These are phyloP conservation scores for Solanum virginianum DNA, from an alignment of 257 asterid genomes.

Conservation along the genomic window DNA sequence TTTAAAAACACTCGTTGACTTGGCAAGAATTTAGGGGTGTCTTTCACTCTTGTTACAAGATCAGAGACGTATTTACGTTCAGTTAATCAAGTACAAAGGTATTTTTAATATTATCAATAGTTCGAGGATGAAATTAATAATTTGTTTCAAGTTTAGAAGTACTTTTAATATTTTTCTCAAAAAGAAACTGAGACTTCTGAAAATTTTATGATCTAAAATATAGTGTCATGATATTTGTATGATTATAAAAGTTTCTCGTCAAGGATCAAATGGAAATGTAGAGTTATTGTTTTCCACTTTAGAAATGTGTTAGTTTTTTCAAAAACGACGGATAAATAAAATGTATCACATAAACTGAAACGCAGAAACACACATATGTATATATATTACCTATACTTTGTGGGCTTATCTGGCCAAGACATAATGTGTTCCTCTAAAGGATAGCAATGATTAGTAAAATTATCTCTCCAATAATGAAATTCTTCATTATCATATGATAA, in stretches of 20 bases:
- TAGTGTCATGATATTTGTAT: background rate
- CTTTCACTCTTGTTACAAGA: too few species aligned
- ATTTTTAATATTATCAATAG: too few species aligned
- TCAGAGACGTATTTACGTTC: too few species aligned
- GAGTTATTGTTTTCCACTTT: background rate
- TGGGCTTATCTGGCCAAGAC: constrained; percentile 49
- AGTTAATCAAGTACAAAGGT: too few species aligned
- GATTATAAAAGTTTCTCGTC: background rate
- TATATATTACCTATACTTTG: background rate
- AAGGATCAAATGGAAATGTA: background rate
- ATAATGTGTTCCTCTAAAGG: constrained; percentile 42
- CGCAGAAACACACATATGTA: too few species aligned
- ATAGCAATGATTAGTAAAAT: constrained; percentile 30
- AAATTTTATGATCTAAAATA: background rate
- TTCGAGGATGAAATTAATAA: too few species aligned
- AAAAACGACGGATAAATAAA: background rate
- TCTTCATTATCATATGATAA: constrained; percentile 4
- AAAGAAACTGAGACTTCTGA: background rate
- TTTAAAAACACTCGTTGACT: too few species aligned
- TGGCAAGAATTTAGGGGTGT: too few species aligned
- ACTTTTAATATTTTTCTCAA: background rate
- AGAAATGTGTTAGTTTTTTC: background rate
- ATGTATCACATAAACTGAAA: background rate
- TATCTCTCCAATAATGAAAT: constrained; percentile 15
- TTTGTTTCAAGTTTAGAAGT: too few species aligned